Base-by-base conservation (phyloP, 2,329 filamentous ascomycete genomes). In the Talaromyces sp. region DNA sequence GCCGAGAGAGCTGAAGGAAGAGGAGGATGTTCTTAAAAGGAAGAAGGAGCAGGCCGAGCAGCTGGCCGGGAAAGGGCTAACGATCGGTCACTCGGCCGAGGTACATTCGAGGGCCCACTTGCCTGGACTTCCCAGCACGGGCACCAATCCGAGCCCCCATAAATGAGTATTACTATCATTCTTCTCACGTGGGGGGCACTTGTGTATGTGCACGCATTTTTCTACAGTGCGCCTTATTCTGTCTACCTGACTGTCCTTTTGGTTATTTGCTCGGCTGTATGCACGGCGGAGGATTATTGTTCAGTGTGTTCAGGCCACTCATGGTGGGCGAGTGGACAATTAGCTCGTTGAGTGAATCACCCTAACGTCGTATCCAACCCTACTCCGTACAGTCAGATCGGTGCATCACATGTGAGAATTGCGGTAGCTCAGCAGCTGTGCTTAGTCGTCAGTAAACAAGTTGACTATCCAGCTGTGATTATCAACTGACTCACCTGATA, bases 21-120 rank as follows among this genome's bases (percentile, higher is more conserved):
- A 39, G 57, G 28, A 33, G 14, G 23, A 23, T 37, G 50, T 25
- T 55, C 52, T 56, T 50, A 52, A 28, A 28, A 44, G 42, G 28
- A 40, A 42, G 33, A 62, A 57, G 56, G 60, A 59, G 62, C 65
- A 11, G 6, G 28, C 28, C 3, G 28, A 60, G 42, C 39, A 57
- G 50, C 25, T 42, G 57, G 52, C n/a, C 46, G 46, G 46, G 46
- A 50, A 50, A 28, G 25, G 52, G 35, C 23, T 18, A 52, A 54
- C 18, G 23, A n/a, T 35, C 61, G 61, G 61, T 42, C 58, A 60
- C 57, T 63, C 62, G 62, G 62, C 62, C 62, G 62, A 63, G 62
- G 62, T 60, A 60, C 37, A 28, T 48, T 28, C 18, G 37, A 12
- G 54, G 4, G 18, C 35, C 35, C 28, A 28, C 28, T 28, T 28